Percentiles rank a stretch among this genome's conserved stretches.
Conservation (phyloP, 2,329 filamentous ascomycete species). For the Xenoacremonium recifei region DNA sequence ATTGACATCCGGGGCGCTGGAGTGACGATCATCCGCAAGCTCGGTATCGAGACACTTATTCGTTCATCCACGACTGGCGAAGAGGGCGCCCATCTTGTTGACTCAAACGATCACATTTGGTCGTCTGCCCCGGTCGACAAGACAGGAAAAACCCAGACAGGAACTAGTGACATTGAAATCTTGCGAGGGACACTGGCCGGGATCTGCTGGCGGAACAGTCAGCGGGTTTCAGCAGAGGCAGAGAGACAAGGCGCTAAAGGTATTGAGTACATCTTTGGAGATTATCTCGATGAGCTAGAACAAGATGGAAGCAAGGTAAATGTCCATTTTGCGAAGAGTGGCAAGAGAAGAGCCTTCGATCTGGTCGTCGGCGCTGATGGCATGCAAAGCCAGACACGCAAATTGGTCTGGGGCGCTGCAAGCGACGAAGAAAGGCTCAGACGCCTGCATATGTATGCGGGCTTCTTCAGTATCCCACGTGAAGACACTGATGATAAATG, state of each 20-base stretch:
- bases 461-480: conserved; percentile 40
- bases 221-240: conserved; percentile 14
- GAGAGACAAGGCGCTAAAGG: conserved; percentile 11
- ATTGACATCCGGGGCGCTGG: conserved; percentile 46
- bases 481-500: conserved; percentile 22
- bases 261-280: conserved; percentile 28
- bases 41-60: conserved; percentile 38
- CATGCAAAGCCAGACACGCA: conserved; percentile 13
- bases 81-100: conserved; percentile 44
- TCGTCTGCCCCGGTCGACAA: conserved; percentile 40
- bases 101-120: conserved; percentile 33
- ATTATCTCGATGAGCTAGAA: conserved; percentile 25
- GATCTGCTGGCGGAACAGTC: conserved; percentile 45
- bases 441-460: conserved; percentile 14
- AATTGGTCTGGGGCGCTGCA: conserved; percentile 2
- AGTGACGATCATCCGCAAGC: conserved; percentile 35
- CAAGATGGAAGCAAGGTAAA: conserved; percentile 30
- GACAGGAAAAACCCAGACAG: conserved; percentile 40
- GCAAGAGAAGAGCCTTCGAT: conserved; percentile 42
- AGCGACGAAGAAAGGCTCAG: not conserved
- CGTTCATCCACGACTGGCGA: conserved; percentile 42
- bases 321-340: conserved; percentile 42
- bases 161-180: conserved; percentile 59
- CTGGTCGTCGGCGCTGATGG: conserved; percentile 57
- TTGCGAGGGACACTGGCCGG: conserved; percentile 55